These are phyloP conservation scores for Sophora flavescens DNA, from an alignment of 306 rosid species.

Conservation along the genomic window DNA sequence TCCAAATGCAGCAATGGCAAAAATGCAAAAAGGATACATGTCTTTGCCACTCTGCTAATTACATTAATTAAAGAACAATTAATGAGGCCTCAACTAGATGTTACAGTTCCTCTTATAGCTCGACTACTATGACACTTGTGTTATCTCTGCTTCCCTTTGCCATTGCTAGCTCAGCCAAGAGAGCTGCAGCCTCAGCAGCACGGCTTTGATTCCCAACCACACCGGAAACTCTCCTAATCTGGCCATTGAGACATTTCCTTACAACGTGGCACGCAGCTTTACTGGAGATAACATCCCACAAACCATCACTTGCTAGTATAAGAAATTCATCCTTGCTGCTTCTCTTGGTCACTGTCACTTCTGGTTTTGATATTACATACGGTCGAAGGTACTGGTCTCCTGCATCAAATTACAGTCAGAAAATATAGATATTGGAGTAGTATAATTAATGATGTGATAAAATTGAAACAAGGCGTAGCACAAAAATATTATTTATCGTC, in stretches of 20 bases:
- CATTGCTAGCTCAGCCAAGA: conserved; percentile 73
- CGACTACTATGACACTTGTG: conserved; percentile 84
- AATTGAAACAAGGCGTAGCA: not conserved
- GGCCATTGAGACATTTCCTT: conserved; percentile 65
- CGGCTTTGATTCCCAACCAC: conserved; percentile 42
- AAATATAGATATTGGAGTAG: not conserved
- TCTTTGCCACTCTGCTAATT: not conserved
- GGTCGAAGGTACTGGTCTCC: conserved; percentile 89
- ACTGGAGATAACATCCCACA: conserved; percentile 84
- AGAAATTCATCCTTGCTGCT: conserved; percentile 76
- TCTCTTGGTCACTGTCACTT: conserved; percentile 79
- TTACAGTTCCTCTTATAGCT: conserved; percentile 59
- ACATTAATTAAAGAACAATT: not conserved
- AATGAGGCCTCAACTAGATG: conserved; percentile 27
- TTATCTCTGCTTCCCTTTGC: conserved; percentile 88
- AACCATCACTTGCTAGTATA: conserved; percentile 85
- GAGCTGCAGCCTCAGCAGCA: conserved; percentile 71
- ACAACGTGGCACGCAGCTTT: conserved; percentile 74
- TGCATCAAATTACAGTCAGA: conserved; percentile 38
- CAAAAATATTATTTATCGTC: too few species aligned
- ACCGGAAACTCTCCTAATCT: conserved; percentile 41
- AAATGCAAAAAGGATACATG: not conserved
- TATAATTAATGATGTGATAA: not conserved
- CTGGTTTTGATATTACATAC: conserved; percentile 82
- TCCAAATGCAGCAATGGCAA: not conserved